Base-by-base conservation (phyloP, 2,329 filamentous ascomycete genomes). In the Calycina herbarum region DNA sequence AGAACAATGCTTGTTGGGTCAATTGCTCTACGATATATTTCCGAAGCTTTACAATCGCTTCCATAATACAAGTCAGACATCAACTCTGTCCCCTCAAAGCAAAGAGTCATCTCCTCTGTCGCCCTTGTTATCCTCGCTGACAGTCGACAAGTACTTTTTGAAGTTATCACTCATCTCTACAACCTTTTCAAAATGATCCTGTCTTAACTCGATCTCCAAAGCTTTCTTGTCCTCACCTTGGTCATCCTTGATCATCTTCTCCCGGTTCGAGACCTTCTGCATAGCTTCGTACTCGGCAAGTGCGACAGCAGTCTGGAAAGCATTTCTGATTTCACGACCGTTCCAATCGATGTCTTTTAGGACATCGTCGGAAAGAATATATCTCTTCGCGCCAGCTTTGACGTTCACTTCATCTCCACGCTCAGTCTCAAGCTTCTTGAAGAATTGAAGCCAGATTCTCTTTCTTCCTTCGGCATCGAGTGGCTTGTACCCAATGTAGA, bases 401-500 rank as follows among this genome's bases (percentile, higher is more conserved):
- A 70, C 62, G 0, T 42, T 62, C 20, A 71, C 64, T 11, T 72
- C 68, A 20, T 64, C 59, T 8, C 59, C 60, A 1, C 70, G 59
- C 40, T 73, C 69, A 2, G 40, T 62, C 42, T 68, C 63, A 1
- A 73, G 57, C 57, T 70, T 70, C 3, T 66, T 31, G 57, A 74
- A 72, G 31, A 67, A 67, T 27, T 71, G 72, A 11, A 70, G 63
- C 74, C 76, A 78, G 40, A 78, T 74, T 38, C 73, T 65, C 29
- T 61, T 69, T 1, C 74, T 66, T 0, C 71, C 69, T 8, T 72
- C 69, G 3, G 68, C 59, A 20, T 68, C 69, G 0, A 76, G 65
- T 3, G 70, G 67, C n/a, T 71, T 67, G 61, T 79, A 79, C 15
- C 70, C 67, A 31, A 79, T 69, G 2, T 72, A 67, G 3, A 79